phyloP scores from a whole-genome alignment of 306 rosid species.

The Citrullus colocynthis region DNA sequence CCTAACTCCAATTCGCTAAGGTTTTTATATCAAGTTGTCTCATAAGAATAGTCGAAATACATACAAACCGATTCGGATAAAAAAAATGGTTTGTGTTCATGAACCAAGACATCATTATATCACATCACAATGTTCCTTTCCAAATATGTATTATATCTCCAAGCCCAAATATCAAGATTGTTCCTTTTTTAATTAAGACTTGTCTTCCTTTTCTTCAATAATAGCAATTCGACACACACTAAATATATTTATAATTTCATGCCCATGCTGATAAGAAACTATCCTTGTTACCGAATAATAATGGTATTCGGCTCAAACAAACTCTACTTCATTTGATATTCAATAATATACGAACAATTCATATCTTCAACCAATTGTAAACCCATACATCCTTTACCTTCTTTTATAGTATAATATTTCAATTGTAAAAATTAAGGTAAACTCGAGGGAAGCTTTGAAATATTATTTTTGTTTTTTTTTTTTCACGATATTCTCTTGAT shows the following conservation, averaged over 20 bases:
- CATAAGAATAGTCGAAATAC: no score
- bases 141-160: not conserved
- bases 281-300: not conserved
- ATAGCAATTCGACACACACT: not conserved
- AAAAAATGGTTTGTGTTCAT: not conserved
- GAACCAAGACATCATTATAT: not conserved
- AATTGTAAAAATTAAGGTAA: no score
- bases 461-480: no score
- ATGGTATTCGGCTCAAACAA: not conserved
- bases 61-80: rapidly evolving
- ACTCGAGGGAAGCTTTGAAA: no score
- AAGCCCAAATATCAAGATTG: not conserved
- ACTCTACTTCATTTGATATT: not conserved
- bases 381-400: no score
- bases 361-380: not conserved
- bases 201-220: not conserved
- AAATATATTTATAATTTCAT: not conserved
- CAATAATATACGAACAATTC: not conserved
- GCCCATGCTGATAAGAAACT: not conserved
- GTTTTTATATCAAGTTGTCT: no score
- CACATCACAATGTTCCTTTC: not conserved
- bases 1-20: no score
- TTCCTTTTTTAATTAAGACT: not conserved
- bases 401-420: no score
- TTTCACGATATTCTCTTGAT: no score